Evolutionary conservation across 2,329 filamentous ascomycete species (phyloP).

Genomic region (Sporothrix pallida): DNA sequence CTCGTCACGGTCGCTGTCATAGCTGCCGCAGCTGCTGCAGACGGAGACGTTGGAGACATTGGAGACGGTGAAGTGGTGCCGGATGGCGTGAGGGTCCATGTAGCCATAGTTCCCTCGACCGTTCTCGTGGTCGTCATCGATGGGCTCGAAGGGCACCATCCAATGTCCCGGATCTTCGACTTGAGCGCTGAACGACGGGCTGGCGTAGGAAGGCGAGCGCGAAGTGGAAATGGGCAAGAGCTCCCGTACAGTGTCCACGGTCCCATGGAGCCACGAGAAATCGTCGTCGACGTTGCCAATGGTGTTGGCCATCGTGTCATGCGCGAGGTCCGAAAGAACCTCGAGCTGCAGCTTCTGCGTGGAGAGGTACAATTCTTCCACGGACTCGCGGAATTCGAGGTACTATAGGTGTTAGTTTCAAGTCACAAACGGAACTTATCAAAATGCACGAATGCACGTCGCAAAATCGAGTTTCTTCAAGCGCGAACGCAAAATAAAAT

Average conservation of each 20-base stretch:
- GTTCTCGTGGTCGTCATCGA: too few species aligned
- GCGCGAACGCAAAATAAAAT: too few species aligned
- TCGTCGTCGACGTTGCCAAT: neutral
- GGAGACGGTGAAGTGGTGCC: neutral
- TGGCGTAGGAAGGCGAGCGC: neutral
- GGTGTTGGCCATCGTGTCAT: neutral
- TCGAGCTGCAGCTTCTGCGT: neutral
- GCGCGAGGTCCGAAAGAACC: neutral
- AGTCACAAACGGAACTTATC: neutral
- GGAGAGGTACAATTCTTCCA: neutral
- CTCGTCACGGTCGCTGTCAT: neutral
- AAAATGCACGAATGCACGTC: too few species aligned
- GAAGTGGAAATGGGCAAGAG: neutral
- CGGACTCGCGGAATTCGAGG: neutral
- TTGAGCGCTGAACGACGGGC: neutral
- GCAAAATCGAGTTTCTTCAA: too few species aligned
- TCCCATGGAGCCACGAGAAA: neutral
- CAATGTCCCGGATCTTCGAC: slow-evolving; percentile 1
- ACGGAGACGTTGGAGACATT: too few species aligned
- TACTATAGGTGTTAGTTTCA: slow-evolving; percentile 8
- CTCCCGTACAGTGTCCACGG: neutral
- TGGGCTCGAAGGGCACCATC: neutral
- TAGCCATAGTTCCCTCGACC: too few species aligned
- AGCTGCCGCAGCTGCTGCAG: neutral
- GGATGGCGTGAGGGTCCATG: too few species aligned